These are phyloP conservation scores for Myriosclerotinia curreyana DNA, from an alignment of 2,329 filamentous ascomycete genomes.

Conservation along the genomic window DNA sequence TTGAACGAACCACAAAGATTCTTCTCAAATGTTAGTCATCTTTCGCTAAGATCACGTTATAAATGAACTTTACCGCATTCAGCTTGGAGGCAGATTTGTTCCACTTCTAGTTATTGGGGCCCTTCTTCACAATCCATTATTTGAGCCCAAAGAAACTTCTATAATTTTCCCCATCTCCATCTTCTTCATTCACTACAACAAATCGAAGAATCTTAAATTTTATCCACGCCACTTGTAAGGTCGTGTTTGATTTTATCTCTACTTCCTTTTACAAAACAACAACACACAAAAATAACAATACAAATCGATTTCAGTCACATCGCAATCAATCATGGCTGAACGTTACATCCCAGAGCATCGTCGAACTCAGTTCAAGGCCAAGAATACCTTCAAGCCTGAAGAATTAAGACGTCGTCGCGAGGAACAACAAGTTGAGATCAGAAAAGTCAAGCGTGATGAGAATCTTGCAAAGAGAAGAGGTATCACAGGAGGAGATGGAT, in stretches of 20 bases:
- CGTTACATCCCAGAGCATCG: conserved; percentile 99
- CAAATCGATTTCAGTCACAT: conserved; percentile 23
- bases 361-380: conserved; percentile 98
- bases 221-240: conserved; percentile 23
- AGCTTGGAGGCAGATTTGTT: conserved; percentile 16
- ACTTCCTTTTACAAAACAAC: conserved; percentile 15
- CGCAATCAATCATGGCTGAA: conserved; percentile 70
- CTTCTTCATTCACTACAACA: conserved; percentile 9
- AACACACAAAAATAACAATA: conserved; percentile 16
- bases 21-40: neutral
- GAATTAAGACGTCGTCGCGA: conserved; percentile 97
- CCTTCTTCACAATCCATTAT: conserved; percentile 19
- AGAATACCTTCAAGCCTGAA: conserved; percentile 98
- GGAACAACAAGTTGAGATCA: conserved; percentile 98
- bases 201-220: conserved; percentile 15
- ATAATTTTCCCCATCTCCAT: conserved; percentile 21
- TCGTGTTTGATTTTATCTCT: conserved; percentile 11
- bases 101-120: neutral
- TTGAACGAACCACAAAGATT: neutral
- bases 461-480: conserved; percentile 98
- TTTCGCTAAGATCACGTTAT: conserved; percentile 17
- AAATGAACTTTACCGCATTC: conserved; percentile 10
- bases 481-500: conserved; percentile 73
- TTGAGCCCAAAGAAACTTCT: conserved; percentile 21
- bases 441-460: conserved; percentile 97